Evolutionary conservation across 441 rosid genomes (phyloP).

Genomic region (Aleurites moluccanus): DNA sequence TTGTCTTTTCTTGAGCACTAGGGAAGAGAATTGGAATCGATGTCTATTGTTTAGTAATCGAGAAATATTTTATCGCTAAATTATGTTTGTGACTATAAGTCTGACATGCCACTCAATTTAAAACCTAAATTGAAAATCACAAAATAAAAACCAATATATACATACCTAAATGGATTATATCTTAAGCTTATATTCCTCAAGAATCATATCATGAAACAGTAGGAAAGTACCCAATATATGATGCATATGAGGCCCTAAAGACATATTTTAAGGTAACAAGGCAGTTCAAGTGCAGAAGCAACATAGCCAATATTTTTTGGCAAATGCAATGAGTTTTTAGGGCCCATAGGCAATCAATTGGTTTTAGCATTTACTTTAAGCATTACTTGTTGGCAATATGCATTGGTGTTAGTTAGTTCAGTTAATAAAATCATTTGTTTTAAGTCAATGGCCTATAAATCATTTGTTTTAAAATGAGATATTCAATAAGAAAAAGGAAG

Average conservation of each 20-base stretch:
- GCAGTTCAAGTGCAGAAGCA: not conserved
- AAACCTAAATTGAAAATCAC: not conserved
- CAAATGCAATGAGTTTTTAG: not conserved
- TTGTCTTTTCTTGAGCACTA: no score
- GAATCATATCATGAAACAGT: not conserved
- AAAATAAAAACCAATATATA: not conserved
- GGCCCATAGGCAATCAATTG: not conserved
- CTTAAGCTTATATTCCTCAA: not conserved
- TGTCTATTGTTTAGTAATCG: no score
- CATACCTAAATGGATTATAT: not conserved
- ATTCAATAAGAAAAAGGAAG: no score
- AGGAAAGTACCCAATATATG: not conserved
- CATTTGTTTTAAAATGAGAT: no score
- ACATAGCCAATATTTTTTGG: not conserved
- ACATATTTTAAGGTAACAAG: not conserved
- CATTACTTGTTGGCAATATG: not conserved
- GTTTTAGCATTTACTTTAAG: not conserved
- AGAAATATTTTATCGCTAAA: no score
- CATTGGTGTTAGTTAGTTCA: no score
- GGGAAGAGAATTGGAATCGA: no score
- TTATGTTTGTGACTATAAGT: no score
- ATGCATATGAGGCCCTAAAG: not conserved
- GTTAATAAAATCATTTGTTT: no score
- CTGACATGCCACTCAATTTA: not conserved
- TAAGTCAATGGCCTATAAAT: no score